Percentiles rank a stretch among this genome's conserved stretches.
These are phyloP conservation scores for Trypanosoma melophagium DNA, from an alignment of 208 protist species.

Conservation along the genomic window DNA sequence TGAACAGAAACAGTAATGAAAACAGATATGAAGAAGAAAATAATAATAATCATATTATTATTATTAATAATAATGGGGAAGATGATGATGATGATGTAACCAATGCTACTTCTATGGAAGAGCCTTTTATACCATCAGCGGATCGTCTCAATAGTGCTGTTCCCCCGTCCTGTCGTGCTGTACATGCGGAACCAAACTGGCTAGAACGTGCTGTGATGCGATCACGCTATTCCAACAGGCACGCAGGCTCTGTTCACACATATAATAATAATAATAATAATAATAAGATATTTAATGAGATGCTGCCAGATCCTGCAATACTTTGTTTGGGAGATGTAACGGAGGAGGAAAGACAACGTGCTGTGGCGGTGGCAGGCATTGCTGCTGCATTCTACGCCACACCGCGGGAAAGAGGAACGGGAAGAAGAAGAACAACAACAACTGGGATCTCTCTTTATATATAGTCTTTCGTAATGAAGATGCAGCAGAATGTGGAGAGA, in stretches of 20 bases:
- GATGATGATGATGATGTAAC: background rate
- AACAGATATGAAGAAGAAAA: background rate
- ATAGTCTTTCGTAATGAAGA: too few species aligned
- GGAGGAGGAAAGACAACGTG: conserved; percentile 2
- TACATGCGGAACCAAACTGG: conserved; percentile 28
- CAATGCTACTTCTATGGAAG: background rate
- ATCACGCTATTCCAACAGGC: background rate
- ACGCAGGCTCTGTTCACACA: too few species aligned
- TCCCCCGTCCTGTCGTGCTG: conserved; percentile 23
- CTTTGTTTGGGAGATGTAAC: background rate
- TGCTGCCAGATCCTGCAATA: conserved; percentile 10
- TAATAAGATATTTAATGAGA: background rate
- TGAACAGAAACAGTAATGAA: too few species aligned
- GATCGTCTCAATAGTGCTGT: conserved; percentile 5
- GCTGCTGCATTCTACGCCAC: conserved; percentile 19
- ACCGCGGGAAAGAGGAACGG: background rate
- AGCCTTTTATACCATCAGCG: conserved; percentile 1
- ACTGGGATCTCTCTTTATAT: background rate
- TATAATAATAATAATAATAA: conserved; percentile 2
- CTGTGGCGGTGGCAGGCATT: conserved; percentile 15
- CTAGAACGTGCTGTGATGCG: conserved; percentile 25
- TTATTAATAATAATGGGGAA: background rate
- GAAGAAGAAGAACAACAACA: background rate
- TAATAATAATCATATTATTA: background rate
- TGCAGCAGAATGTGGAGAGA: too few species aligned